Base-by-base conservation (phyloP, 805 yeast species). In the Metschnikowia reukaufii region DNA sequence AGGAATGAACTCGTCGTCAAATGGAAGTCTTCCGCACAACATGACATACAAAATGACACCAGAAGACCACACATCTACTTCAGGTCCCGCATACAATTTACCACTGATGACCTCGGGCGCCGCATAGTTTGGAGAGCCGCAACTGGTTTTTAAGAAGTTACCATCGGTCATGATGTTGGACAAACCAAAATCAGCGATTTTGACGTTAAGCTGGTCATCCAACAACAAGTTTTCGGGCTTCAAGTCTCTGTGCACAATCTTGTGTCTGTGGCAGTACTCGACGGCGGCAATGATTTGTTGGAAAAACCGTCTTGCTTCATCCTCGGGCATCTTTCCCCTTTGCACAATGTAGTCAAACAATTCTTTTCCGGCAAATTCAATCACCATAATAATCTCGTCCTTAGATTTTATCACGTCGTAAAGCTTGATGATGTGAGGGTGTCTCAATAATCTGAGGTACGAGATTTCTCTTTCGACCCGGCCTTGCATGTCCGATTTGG, bases 141-240 rank as follows among this genome's bases (percentile, higher is more conserved):
- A 92, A 57, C 91, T 83, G 2, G 98, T 91, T 63, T 91, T 92
- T 61, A 91, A 75, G 64, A 91, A 91, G 65, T 91, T 91, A 50
- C 98, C 98, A 68, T 91, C 98, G 15, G 97, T 92, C 98, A 91
- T 91, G 56, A 91, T 90, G 65, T 91, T 91, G 21, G 96, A 86
- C 39, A 91, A 76, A 6, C 98, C 98, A 60, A 91, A 91, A 72
- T 91, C 98, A 8, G 97, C 97, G 69, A 91, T 92, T 67, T 92
- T 91, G 44, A 91, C 96, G 63, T 92, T 90, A 58, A 90, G 70
- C 51, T 88, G 83, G 58, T 91, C 97, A 65, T 92, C 97, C 54
- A 91, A 73, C 50, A 91, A 73, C 65, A 91, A 73, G 64, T 91
- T 91, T 65, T 94, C 99, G 0, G 99, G 99, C 66, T 94, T 94